Evolutionary conservation across 345 rosid genomes (phyloP), one percentile per base, ranked within the genome.

Genomic region (Arabidopsis arenosa): DNA sequence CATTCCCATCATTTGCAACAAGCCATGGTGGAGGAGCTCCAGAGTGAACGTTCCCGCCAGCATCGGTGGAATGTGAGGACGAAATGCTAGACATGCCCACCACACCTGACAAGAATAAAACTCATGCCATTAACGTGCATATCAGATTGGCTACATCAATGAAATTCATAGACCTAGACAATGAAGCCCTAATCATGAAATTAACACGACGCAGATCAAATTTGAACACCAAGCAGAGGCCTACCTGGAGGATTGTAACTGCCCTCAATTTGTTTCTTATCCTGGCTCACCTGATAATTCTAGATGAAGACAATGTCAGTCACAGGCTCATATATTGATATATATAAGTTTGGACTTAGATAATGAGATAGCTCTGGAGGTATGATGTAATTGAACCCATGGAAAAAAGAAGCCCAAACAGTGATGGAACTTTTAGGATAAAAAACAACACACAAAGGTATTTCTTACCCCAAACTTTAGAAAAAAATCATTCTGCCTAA

Each of bases 1-100:
- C 57, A 75, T 70, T 79, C 70, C 59, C 86, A 73, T 85, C 89
- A 30, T 82, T 72, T 68, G 81, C 72, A 59, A 81, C 88, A 59
- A 92, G 66, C 98, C 99, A 89, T 47, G 97, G 94, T 71, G 97
- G 96, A 68, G 85, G 83, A 75, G 90, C 96, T 80, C 93, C 97
- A 37, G 94, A 74, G 79, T 89, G 90, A 71, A 93, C 92, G 81
- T 88, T 96, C 71, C 89, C 91, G 57, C 57, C 82, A 73, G 79
- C 64, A 26, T 78, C 76, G 62, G 60, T 79, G 14, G 73, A 68
- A 75, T 61, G 63, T 62, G 70, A 43, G 28, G 82, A 61, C 77
- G 86, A 76, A 73, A 74, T 58, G 80, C 79, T 83, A 63, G 77
- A 67, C 55, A 77, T 66, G 70, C 64, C 74, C 61, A 64, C 83